Conservation (phyloP, 1,139 yeast genomes). For the Magnusiomyces starmeri region DNA sequence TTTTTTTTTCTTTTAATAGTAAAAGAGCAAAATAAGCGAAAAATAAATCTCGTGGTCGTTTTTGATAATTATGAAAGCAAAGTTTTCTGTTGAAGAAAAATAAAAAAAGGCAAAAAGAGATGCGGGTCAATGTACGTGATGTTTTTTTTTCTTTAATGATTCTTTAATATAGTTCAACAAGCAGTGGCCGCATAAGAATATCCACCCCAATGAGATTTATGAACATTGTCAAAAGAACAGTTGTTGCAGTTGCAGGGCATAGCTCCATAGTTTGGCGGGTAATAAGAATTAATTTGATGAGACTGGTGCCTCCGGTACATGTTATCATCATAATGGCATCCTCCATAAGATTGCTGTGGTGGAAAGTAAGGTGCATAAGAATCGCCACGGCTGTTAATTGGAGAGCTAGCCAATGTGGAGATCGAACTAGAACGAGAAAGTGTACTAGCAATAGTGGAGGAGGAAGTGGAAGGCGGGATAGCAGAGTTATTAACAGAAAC, state of each 20-base stretch:
- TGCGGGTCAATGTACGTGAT: neutral
- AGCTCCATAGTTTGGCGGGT: constrained; percentile 11
- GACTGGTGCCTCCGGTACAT: constrained; percentile 4
- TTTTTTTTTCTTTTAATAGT: neutral
- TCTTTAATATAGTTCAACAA: constrained; percentile 7
- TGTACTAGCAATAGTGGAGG: neutral
- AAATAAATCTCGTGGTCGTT: neutral
- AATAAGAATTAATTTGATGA: constrained; percentile 9
- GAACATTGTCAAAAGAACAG: constrained; percentile 15
- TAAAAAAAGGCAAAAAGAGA: neutral
- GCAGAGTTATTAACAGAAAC: neutral
- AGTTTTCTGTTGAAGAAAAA: neutral
- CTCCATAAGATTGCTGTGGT: constrained; percentile 2
- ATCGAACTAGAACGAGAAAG: constrained; percentile 10
- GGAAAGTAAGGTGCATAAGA: neutral
- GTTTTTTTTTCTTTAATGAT: neutral
- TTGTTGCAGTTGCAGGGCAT: constrained; percentile 14
- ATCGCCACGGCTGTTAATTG: neutral
- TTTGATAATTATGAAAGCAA: neutral
- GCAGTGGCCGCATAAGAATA: constrained; percentile 15
- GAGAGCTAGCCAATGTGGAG: constrained; percentile 6
- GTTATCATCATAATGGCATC: neutral
- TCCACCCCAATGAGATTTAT: constrained; percentile 13
- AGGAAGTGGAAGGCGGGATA: neutral
- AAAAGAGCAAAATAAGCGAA: too few species aligned